phyloP scores from a whole-genome alignment of 768 basidiomycete species.

The Udeniomyces megalosporus region DNA sequence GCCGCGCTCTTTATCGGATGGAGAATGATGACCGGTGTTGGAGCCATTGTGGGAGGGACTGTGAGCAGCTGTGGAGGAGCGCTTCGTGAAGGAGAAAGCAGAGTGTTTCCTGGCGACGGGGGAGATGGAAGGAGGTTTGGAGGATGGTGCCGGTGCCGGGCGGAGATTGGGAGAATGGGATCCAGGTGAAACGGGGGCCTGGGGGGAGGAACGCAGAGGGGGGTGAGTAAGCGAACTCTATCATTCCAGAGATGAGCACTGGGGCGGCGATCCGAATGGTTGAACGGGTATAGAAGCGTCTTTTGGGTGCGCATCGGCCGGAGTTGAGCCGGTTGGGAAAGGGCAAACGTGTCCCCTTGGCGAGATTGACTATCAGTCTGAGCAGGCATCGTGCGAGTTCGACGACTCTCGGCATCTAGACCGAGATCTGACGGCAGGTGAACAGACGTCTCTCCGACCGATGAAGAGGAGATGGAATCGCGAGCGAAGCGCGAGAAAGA shows the following conservation, averaged over 20 bases:
- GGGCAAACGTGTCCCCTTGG: neutral
- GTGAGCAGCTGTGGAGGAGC: neutral
- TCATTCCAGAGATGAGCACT: no score
- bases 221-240: neutral
- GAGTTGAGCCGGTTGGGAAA: neutral
- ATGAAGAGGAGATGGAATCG: neutral
- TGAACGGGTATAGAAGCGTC: neutral
- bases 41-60: neutral
- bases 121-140: neutral
- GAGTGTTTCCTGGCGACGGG: neutral
- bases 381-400: neutral
- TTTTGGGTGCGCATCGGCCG: neutral
- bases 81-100: slow-evolving; percentile 8
- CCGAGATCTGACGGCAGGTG: neutral
- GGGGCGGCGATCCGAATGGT: no score
- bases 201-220: neutral
- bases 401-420: neutral
- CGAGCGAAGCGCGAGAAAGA: neutral
- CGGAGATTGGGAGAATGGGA: neutral
- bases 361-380: neutral
- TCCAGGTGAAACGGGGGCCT: neutral
- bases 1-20: slow-evolving; percentile 1
- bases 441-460: no score
- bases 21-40: neutral
- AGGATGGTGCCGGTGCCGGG: neutral